Conservation (phyloP, 2,329 filamentous ascomycete genomes). For the Sphaceloma murrayae region DNA sequence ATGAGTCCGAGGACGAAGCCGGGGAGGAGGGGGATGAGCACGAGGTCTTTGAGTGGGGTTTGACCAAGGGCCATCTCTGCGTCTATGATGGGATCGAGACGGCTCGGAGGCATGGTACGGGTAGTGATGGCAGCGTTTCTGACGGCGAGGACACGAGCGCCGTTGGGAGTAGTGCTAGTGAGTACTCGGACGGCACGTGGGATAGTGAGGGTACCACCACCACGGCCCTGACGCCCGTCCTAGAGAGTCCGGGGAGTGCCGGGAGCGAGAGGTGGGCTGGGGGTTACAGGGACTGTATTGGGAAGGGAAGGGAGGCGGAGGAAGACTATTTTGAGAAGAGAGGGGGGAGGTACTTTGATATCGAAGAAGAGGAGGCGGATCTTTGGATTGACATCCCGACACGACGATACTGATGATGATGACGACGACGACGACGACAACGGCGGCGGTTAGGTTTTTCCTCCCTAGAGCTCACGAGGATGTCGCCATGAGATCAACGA, state of each 20-base stretch:
- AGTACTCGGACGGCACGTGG: conserved; percentile 2
- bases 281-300: conserved; percentile 13
- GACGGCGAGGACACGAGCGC: conserved; percentile 1
- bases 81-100: conserved; percentile 17
- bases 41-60: not conserved
- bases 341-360: conserved; percentile 31
- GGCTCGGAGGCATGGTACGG: conserved; percentile 20
- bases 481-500: not conserved
- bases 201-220: not conserved
- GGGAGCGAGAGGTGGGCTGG: conserved; percentile 11
- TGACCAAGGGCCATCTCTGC: conserved; percentile 21
- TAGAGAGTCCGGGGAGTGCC: not conserved
- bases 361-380: conserved; percentile 7
- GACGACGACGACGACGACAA: not conserved
- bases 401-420: not conserved
- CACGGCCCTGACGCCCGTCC: conserved; percentile 6
- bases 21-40: not conserved
- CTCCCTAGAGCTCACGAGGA: no score
- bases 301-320: no score
- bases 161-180: not conserved
- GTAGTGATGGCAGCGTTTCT: conserved; percentile 20
- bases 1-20: not conserved
- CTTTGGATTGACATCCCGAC: conserved; percentile 9
- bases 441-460: no score
- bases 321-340: conserved; percentile 18